These are phyloP conservation scores for Agastache rugosa DNA, from an alignment of 257 asterid species.

Conservation along the genomic window DNA sequence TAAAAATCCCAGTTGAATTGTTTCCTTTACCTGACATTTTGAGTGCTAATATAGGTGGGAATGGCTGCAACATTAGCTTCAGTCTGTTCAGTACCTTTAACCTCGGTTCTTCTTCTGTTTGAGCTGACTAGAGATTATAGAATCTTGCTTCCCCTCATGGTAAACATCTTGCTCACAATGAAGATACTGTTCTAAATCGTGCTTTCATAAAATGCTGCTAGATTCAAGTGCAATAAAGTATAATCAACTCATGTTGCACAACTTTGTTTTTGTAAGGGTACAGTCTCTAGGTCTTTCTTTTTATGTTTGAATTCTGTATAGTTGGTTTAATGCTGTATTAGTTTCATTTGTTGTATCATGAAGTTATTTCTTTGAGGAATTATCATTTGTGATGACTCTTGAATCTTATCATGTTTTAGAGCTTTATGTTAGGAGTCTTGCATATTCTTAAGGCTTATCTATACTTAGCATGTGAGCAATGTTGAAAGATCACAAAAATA, in stretches of 20 bases:
- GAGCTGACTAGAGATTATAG: conserved; percentile 96
- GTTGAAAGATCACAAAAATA: neutral
- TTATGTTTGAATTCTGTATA: conserved; percentile 4
- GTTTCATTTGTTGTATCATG: conserved; percentile 24
- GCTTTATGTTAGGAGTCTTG: conserved; percentile 15
- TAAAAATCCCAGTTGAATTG: conserved; percentile 12
- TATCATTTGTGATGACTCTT: neutral
- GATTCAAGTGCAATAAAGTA: conserved; percentile 9
- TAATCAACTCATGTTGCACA: conserved; percentile 9
- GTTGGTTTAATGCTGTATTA: neutral
- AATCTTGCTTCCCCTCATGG: conserved; percentile 98
- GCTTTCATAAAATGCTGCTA: conserved; percentile 31
- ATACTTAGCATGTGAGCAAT: conserved; percentile 12
- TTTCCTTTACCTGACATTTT: conserved; percentile 25
- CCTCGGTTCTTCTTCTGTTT: conserved; percentile 92
- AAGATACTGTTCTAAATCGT: conserved; percentile 22
- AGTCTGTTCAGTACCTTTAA: conserved; percentile 93
- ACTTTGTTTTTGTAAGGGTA: conserved; percentile 8
- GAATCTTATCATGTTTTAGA: conserved; percentile 20
- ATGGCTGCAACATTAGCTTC: conserved; percentile 99
- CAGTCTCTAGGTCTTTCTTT: neutral
- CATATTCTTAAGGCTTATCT: neutral
- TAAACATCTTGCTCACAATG: conserved; percentile 39
- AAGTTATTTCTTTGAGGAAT: neutral
- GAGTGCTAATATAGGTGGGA: conserved; percentile 76